These are phyloP conservation scores for Nitzschia palea DNA, from an alignment of 108 stramenopile genomes.

Conservation along the genomic window DNA sequence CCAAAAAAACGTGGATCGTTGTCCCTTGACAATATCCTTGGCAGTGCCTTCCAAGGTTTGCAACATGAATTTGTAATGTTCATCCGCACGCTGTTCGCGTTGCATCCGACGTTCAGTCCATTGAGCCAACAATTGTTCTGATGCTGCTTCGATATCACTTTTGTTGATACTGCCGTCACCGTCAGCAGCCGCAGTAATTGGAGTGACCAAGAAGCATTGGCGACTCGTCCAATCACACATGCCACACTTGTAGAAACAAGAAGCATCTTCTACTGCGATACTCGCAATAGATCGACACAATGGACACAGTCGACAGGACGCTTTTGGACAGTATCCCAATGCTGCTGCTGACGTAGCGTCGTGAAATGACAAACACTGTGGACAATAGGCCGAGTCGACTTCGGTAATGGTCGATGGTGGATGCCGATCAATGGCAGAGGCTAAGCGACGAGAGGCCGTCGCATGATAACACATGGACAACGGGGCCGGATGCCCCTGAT, in stretches of 20 bases:
- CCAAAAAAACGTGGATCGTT: slow-evolving; percentile 16
- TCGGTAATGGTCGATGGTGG: slow-evolving; percentile 49
- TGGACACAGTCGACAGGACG: slow-evolving; percentile 61
- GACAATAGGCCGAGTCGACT: slow-evolving; percentile 66
- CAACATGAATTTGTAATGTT: slow-evolving; percentile 30
- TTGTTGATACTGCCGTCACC: slow-evolving; percentile 19
- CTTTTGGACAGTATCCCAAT: slow-evolving; percentile 33
- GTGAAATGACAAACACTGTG: slow-evolving; percentile 71
- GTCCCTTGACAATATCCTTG: slow-evolving; percentile 31
- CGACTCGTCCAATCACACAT: slow-evolving; percentile 48
- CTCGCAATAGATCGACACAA: slow-evolving; percentile 52
- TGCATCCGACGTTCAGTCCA: slow-evolving; percentile 8
- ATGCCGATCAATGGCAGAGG: slow-evolving; percentile 65
- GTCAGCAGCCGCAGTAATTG: slow-evolving; percentile 12
- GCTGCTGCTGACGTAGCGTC: slow-evolving; percentile 57
- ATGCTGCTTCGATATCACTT: slow-evolving; percentile 30
- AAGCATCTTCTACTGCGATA: slow-evolving; percentile 9
- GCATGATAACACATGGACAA: slow-evolving; percentile 73
- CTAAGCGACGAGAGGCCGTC: slow-evolving; percentile 77
- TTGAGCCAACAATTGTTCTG: slow-evolving; percentile 21
- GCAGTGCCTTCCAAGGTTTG: slow-evolving; percentile 29
- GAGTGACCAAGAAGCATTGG: slow-evolving; percentile 18
- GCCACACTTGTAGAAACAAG: slow-evolving; percentile 49
- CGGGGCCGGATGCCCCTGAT: slow-evolving; percentile 72
- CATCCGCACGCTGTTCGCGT: slow-evolving; percentile 24